Percentiles rank a stretch among this genome's conserved stretches.
Evolutionary conservation across 805 yeast species (phyloP).

Genomic region (Kodamaea neixiangensis): DNA sequence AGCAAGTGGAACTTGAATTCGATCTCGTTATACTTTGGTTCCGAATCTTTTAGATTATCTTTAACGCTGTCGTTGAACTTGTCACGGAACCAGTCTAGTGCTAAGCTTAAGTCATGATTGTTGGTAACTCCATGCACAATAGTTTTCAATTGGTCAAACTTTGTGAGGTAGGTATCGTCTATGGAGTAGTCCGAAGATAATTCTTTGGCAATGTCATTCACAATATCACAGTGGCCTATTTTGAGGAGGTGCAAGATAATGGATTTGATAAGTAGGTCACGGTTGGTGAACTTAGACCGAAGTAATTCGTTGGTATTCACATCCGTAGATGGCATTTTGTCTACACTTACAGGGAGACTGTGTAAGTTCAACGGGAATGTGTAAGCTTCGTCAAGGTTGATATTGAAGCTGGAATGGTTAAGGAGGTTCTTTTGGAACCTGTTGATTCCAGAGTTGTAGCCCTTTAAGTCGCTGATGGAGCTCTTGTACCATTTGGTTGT

Average conservation of each 20-base stretch:
- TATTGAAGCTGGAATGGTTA: conserved; percentile 26
- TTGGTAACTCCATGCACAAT: conserved; percentile 36
- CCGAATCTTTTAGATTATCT: not conserved
- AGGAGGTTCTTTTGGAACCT: conserved; percentile 36
- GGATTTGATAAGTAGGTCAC: conserved; percentile 35
- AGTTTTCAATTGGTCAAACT: conserved; percentile 30
- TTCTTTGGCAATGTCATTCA: conserved; percentile 30
- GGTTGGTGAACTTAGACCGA: conserved; percentile 20
- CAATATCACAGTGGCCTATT: conserved; percentile 40
- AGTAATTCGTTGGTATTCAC: not conserved
- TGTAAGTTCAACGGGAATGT: conserved; percentile 32
- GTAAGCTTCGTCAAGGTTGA: conserved; percentile 44
- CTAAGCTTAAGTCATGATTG: conserved; percentile 33
- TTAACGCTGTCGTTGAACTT: conserved; percentile 13
- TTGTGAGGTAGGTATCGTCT: conserved; percentile 24
- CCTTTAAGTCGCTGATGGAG: conserved; percentile 34
- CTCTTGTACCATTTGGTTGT: conserved; percentile 37
- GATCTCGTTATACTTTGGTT: conserved; percentile 20
- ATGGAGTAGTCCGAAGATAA: conserved; percentile 18
- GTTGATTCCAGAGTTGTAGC: conserved; percentile 36
- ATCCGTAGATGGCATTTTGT: not conserved
- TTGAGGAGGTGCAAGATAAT: conserved; percentile 41
- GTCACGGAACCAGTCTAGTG: conserved; percentile 35
- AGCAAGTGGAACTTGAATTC: conserved; percentile 45
- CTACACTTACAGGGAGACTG: conserved; percentile 1